Evolutionary conservation across 495 filamentous ascomycete species (phyloP), one percentile per base, ranked within the genome.

Genomic region (Neurospora sp.): DNA sequence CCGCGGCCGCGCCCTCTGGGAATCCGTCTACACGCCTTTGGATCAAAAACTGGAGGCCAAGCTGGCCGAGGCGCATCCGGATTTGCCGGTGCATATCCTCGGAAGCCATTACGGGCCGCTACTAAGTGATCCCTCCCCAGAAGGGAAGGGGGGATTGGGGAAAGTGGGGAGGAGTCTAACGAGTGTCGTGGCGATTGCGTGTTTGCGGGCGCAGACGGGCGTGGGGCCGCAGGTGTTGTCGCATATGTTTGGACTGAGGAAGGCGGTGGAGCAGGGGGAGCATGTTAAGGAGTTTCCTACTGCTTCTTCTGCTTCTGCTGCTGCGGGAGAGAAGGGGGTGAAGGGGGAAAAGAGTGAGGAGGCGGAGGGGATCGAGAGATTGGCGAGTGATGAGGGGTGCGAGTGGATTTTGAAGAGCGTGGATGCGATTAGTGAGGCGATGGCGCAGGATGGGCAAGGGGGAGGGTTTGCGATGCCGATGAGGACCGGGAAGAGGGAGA

Each of bases 141-240:
- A 31, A 89, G 91, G 76, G 68, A 59, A 4, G 45, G 41, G 35
- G 1, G 73, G 75, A 3, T 78, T 85, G 16, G 87, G 81, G 5
- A 86, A 81, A 7, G 86, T 89, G 0, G 92, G 92, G 0, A 78
- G 92, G 16, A 84, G 89, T 4, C 75, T 90, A 71, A 93, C 91
- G 3, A 90, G 87, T 65, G 82, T 94, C 20, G 85, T 93, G 7
- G 92, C 91, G 0, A 82, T 94, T 41, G 82, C 91, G 12, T 92
- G 89, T 77, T 75, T 94, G 77, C 79, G 92, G 22, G 86, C 92
- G 69, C 92, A 94, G 83, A 89, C 89, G 12, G 92, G 92, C 1
- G 92, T 94, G 4, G 92, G 89, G 2, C 92, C 92, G 31, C 92
- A 94, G 83, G 91, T 94, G 8, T 80, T 89, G 8, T 90, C 88